Conservation (phyloP, 2,329 filamentous ascomycete species). For the Celoporthe dispersa region DNA sequence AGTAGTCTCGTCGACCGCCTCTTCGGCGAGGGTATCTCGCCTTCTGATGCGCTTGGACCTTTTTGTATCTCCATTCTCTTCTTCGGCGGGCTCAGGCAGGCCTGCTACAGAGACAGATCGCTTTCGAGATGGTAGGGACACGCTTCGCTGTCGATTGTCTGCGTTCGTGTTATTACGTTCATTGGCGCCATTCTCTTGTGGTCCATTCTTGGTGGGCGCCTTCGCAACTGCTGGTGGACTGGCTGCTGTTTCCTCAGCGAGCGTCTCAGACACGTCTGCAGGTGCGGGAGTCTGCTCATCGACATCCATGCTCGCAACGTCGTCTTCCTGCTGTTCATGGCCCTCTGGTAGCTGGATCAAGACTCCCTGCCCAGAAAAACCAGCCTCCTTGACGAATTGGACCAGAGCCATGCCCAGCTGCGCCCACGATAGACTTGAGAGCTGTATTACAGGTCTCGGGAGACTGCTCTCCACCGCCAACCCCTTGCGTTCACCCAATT, state of each 20-base stretch:
- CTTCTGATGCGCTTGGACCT: conserved; percentile 69
- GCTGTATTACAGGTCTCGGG: conserved; percentile 36
- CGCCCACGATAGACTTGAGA: conserved; percentile 46
- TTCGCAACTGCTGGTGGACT: conserved; percentile 11
- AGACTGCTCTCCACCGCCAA: conserved; percentile 29
- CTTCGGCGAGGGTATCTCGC: conserved; percentile 59
- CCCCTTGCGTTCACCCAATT: conserved; percentile 40
- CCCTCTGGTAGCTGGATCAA: conserved; percentile 44
- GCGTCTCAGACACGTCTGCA: conserved; percentile 23
- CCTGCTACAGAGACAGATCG: conserved; percentile 67
- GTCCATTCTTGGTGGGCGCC: conserved; percentile 13
- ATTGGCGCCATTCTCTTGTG: conserved; percentile 16
- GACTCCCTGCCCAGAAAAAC: conserved; percentile 42
- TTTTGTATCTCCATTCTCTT: conserved; percentile 62
- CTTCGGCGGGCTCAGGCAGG: conserved; percentile 58
- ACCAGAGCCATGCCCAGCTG: conserved; percentile 49
- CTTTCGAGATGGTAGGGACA: conserved; percentile 56
- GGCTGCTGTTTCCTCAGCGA: conserved; percentile 19
- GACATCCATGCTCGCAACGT: conserved; percentile 43
- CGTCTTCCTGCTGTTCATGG: conserved; percentile 41
- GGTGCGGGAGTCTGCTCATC: conserved; percentile 40
- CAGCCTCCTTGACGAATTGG: conserved; percentile 40
- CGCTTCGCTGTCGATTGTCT: conserved; percentile 38
- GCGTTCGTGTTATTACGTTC: conserved; percentile 4
- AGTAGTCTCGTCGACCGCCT: conserved; percentile 56